phyloP scores from a whole-genome alignment of 1,284 basidiomycete genomes.

The Irpex lacteus region DNA sequence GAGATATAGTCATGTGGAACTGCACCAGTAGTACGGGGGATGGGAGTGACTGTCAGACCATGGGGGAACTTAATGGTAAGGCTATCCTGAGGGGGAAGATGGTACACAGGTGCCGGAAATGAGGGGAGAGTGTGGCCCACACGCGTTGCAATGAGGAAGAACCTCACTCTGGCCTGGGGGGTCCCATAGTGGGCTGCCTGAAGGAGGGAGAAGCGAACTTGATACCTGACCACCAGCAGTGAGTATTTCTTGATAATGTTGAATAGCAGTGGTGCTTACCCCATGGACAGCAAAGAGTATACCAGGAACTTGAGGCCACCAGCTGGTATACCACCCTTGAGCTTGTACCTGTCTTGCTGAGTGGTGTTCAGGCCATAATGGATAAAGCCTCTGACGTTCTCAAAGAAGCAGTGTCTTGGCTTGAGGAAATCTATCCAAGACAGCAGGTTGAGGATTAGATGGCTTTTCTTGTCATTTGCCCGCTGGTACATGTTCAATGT shows the following conservation, averaged over 20 bases:
- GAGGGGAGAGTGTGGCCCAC: conserved; percentile 50
- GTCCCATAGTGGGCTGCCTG: conserved; percentile 74
- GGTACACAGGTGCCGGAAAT: conserved; percentile 67
- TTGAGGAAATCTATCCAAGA: conserved; percentile 62
- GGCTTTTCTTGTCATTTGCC: conserved; percentile 39
- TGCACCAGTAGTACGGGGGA: conserved; percentile 43
- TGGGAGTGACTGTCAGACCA: conserved; percentile 38
- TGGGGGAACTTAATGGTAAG: conserved; percentile 48
- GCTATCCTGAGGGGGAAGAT: conserved; percentile 44
- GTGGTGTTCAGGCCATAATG: conserved; percentile 49
- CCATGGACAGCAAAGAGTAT: conserved; percentile 56
- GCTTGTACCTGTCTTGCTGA: conserved; percentile 45
- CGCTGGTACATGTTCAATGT: conserved; percentile 36
- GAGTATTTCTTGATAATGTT: not conserved
- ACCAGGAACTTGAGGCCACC: conserved; percentile 69
- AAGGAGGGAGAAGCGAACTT: conserved; percentile 58
- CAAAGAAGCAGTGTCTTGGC: conserved; percentile 63
- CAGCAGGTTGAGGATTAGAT: conserved; percentile 52
- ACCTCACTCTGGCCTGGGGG: conserved; percentile 66
- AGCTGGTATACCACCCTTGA: conserved; percentile 59
- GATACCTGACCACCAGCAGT: conserved; percentile 21
- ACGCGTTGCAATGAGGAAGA: conserved; percentile 66
- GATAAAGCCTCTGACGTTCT: conserved; percentile 74
- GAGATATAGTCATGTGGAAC: conserved; percentile 54
- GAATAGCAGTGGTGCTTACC: conserved; percentile 36